These are phyloP conservation scores for Vigna unguiculata DNA, from an alignment of 306 rosid genomes.

Conservation along the genomic window DNA sequence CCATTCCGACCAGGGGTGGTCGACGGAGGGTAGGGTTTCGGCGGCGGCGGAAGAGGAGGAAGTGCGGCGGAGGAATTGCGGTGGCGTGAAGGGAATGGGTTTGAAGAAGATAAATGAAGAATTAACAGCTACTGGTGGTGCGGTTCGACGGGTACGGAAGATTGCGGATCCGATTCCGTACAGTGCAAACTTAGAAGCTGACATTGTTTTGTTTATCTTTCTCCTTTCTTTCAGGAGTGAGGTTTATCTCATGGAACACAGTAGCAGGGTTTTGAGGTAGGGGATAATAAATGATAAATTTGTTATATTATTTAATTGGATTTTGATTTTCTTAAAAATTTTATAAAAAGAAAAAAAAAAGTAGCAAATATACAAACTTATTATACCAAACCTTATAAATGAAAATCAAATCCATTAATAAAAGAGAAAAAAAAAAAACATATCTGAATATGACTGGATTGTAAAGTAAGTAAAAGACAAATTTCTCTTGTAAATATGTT, in stretches of 20 bases:
- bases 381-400: too few species aligned
- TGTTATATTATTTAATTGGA: too few species aligned
- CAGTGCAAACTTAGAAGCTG: constrained; percentile 59
- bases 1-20: constrained; percentile 98
- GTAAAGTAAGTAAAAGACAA: too few species aligned
- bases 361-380: too few species aligned
- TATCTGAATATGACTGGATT: too few species aligned
- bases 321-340: too few species aligned
- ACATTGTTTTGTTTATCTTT: constrained; percentile 46
- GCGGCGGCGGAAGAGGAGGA: constrained; percentile 33
- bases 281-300: neutral
- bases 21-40: constrained; percentile 37
- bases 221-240: too few species aligned
- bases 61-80: constrained; percentile 39
- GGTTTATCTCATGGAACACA: neutral
- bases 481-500: too few species aligned
- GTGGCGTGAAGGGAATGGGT: constrained; percentile 42
- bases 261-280: neutral
- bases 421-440: too few species aligned
- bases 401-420: too few species aligned
- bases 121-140: constrained; percentile 12
- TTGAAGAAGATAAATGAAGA: constrained; percentile 49
- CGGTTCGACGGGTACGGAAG: constrained; percentile 48
- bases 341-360: too few species aligned
- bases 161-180: constrained; percentile 63